These are phyloP conservation scores for Lactarius vividus DNA, from an alignment of 768 basidiomycete genomes.

Conservation along the genomic window DNA sequence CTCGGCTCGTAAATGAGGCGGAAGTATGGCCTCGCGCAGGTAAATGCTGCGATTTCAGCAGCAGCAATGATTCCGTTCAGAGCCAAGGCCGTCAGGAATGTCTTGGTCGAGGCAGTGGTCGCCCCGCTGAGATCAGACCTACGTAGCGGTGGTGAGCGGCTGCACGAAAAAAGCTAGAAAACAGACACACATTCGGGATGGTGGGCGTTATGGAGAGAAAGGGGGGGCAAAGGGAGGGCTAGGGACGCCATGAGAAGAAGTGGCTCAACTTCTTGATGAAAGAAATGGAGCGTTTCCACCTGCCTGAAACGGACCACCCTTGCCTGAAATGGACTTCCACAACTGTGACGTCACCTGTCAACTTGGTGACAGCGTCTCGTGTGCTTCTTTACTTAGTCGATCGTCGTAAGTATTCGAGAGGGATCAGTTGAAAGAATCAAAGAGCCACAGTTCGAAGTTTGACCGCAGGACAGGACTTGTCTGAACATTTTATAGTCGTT, in stretches of 20 bases:
- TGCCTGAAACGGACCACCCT: neutral
- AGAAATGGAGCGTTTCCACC: neutral
- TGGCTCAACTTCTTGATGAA: neutral
- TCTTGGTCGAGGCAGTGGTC: slow-evolving; percentile 61
- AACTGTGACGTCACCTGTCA: neutral
- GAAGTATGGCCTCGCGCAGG: slow-evolving; percentile 82
- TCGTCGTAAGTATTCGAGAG: neutral
- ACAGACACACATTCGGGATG: slow-evolving; percentile 12
- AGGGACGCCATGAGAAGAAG: neutral
- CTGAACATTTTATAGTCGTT: neutral
- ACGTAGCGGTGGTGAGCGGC: slow-evolving; percentile 2
- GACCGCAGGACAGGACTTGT: neutral
- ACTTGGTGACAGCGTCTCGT: neutral
- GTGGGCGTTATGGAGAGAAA: neutral
- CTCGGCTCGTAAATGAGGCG: slow-evolving; percentile 87
- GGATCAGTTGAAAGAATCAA: neutral
- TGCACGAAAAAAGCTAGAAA: neutral
- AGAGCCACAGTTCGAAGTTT: neutral
- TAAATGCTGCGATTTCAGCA: slow-evolving; percentile 70
- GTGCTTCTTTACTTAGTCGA: neutral
- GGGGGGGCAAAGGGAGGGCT: neutral
- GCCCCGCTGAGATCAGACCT: slow-evolving; percentile 46
- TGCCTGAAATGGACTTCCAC: neutral
- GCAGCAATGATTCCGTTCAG: slow-evolving; percentile 77
- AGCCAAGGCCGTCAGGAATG: slow-evolving; percentile 82